Conservation (phyloP, 371 early-diverging fungal species). For the Mucor saturninus region DNA sequence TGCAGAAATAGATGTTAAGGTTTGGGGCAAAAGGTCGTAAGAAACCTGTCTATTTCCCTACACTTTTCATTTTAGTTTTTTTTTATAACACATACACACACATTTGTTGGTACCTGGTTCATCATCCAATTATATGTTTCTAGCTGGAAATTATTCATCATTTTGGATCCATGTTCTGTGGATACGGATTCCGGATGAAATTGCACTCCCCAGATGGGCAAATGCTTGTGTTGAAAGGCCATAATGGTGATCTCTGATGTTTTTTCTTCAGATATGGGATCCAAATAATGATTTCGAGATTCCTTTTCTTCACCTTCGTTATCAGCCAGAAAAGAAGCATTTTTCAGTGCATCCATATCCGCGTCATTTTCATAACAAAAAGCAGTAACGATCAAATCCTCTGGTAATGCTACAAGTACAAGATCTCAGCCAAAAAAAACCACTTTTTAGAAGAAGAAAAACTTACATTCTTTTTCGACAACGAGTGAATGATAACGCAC, state of each 20-base stretch:
- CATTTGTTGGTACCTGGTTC: constrained; percentile 18
- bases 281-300: constrained; percentile 31
- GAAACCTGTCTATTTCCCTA: constrained; percentile 12
- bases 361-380: constrained; percentile 57
- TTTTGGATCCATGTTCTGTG: constrained; percentile 72
- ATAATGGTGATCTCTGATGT: constrained; percentile 61
- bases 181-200: constrained; percentile 97
- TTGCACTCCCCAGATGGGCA: constrained; percentile 91
- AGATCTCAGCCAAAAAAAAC: too few relatives aligned
- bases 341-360: constrained; percentile 45
- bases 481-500: constrained; percentile 94
- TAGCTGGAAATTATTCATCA: constrained; percentile 77
- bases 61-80: neutral
- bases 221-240: constrained; percentile 76
- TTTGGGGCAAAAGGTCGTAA: too few relatives aligned
- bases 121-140: constrained; percentile 54
- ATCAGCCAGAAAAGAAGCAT: constrained; percentile 39
- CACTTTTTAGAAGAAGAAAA: neutral
- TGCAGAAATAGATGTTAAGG: constrained; percentile 18
- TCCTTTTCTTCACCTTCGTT: constrained; percentile 5
- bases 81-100: too few relatives aligned
- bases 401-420: constrained; percentile 55
- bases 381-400: constrained; percentile 59
- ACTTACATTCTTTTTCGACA: constrained; percentile 58
- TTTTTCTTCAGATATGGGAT: constrained; percentile 7